Percentiles rank a stretch among this genome's conserved stretches.
These are phyloP conservation scores for Onygenales sp. DNA, from an alignment of 2,329 filamentous ascomycete genomes.

Conservation along the genomic window DNA sequence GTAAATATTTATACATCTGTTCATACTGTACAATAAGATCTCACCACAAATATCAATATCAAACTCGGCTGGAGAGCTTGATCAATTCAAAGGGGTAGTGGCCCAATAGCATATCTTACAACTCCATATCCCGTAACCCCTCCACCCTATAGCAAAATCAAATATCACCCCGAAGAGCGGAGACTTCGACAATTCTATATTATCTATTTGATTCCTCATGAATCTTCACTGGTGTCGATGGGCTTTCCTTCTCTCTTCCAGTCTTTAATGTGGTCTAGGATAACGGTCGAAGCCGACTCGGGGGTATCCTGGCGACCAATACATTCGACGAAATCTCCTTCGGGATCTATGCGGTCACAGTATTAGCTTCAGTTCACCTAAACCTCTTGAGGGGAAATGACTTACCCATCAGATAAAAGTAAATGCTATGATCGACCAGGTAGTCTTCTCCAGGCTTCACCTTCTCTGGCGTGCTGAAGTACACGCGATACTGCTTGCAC, in stretches of 20 bases:
- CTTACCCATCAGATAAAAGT: conserved; percentile 93
- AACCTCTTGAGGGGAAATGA: conserved; percentile 6
- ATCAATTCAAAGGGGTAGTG: no score
- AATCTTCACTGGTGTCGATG: conserved; percentile 34
- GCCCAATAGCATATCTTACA: no score
- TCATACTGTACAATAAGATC: no score
- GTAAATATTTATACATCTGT: no score
- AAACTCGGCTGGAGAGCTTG: no score
- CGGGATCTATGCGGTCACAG: conserved; percentile 54
- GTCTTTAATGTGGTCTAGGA: conserved; percentile 74
- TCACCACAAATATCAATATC: no score
- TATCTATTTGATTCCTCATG: not conserved
- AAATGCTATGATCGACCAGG: conserved; percentile 96
- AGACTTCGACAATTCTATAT: not conserved
- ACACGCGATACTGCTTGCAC: conserved; percentile 93
- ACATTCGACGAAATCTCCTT: conserved; percentile 96
- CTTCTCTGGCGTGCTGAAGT: conserved; percentile 84
- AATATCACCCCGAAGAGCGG: not conserved
- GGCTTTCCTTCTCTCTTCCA: conserved; percentile 50
- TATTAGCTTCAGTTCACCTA: not conserved
- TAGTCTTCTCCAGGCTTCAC: conserved; percentile 94
- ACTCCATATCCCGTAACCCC: no score
- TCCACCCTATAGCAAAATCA: no score
- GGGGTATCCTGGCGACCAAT: conserved; percentile 91
- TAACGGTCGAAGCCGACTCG: conserved; percentile 72